phyloP scores from a whole-genome alignment of 1,139 yeast species.

The Candida glucosophila region DNA sequence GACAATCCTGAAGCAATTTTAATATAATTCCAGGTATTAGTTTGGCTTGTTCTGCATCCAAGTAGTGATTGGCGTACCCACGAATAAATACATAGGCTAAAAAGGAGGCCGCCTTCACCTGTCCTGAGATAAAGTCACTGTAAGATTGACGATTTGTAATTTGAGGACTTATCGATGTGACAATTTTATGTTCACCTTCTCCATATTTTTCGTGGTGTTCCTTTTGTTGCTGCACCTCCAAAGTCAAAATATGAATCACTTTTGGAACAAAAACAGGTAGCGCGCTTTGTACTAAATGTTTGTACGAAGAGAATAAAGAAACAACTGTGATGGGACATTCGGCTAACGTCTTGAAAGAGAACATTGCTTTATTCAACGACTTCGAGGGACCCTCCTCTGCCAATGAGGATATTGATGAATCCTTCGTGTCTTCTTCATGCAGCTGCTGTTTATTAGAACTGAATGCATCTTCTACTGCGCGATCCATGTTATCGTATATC shows the following conservation, averaged over 20 bases:
- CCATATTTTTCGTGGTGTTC: conserved; percentile 42
- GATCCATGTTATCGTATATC: conserved; percentile 74
- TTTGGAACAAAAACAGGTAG: conserved; percentile 76
- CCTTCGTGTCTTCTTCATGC: conserved; percentile 17
- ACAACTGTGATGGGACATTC: conserved; percentile 98
- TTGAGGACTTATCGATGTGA: conserved; percentile 48
- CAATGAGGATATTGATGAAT: conserved; percentile 28
- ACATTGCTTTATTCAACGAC: conserved; percentile 49
- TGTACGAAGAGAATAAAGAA: conserved; percentile 79
- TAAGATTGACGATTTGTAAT: conserved; percentile 72
- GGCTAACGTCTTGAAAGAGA: conserved; percentile 83
- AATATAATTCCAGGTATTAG: conserved; percentile 82
- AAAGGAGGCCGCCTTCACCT: conserved; percentile 93
- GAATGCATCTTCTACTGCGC: conserved; percentile 62
- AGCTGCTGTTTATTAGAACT: conserved; percentile 20
- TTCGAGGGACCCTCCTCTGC: conserved; percentile 31
- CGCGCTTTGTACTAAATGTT: conserved; percentile 61
- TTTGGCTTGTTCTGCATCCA: conserved; percentile 55
- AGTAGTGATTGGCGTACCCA: conserved; percentile 62
- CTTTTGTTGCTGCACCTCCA: conserved; percentile 57
- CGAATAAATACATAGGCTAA: conserved; percentile 86
- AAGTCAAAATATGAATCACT: conserved; percentile 62
- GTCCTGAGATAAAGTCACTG: conserved; percentile 89
- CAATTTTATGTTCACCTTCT: conserved; percentile 49
- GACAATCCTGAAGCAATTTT: conserved; percentile 86